These are phyloP conservation scores for Penicillium dipodomyicola DNA, from an alignment of 495 filamentous ascomycete species.

Conservation along the genomic window DNA sequence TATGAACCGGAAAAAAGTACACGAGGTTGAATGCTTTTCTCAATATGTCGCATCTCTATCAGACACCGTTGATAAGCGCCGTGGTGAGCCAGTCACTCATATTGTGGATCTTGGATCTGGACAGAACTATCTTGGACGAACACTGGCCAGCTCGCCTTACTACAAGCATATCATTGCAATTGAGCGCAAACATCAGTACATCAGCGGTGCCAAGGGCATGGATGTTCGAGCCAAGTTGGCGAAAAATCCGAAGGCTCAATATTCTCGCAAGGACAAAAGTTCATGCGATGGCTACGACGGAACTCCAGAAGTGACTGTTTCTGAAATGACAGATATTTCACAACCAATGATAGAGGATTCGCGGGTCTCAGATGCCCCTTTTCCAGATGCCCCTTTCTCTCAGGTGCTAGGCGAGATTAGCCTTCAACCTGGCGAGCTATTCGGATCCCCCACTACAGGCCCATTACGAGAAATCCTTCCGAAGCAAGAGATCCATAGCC, in stretches of 20 bases:
- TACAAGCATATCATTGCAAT: slow-evolving; percentile 85
- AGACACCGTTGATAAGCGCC: slow-evolving; percentile 54
- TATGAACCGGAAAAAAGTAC: slow-evolving; percentile 94
- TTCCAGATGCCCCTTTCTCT: slow-evolving; percentile 33
- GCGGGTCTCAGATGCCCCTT: slow-evolving; percentile 23
- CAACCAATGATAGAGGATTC: slow-evolving; percentile 1
- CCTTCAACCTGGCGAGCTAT: slow-evolving; percentile 32
- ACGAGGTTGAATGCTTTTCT: slow-evolving; percentile 73
- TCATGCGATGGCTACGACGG: slow-evolving; percentile 47
- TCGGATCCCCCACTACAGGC: slow-evolving; percentile 2
- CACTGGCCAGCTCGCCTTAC: slow-evolving; percentile 79
- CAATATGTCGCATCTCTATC: slow-evolving; percentile 54
- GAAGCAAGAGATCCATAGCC: slow-evolving; percentile 16
- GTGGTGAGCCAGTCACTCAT: slow-evolving; percentile 65
- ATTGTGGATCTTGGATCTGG: slow-evolving; percentile 95
- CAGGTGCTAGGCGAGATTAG: slow-evolving; percentile 42
- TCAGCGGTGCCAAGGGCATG: slow-evolving; percentile 78
- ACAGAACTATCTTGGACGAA: slow-evolving; percentile 91
- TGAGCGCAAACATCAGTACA: slow-evolving; percentile 81
- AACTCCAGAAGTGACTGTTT: slow-evolving; percentile 24
- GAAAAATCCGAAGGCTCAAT: slow-evolving; percentile 54
- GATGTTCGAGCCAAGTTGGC: slow-evolving; percentile 72
- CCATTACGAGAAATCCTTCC: slow-evolving; percentile 29
- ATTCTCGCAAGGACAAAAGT: slow-evolving; percentile 69
- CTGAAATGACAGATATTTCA: slow-evolving; percentile 3